A percentile compares a stretch with the other conserved stretches of the same genome.
phyloP scores from a whole-genome alignment of 768 basidiomycete genomes.

The Neoboletus subvelutipes region DNA sequence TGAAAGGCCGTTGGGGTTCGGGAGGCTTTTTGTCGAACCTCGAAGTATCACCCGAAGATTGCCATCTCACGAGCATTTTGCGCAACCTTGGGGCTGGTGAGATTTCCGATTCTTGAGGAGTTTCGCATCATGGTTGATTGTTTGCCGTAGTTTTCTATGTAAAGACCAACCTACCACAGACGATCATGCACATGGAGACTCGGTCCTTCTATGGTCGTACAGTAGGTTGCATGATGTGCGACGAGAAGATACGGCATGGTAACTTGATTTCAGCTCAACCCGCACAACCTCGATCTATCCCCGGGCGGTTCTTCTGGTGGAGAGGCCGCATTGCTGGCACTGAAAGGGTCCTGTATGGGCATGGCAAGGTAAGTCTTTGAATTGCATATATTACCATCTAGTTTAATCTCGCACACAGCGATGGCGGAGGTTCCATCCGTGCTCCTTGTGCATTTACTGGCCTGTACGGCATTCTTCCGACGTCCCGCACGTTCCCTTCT shows the following conservation, averaged over 20 bases:
- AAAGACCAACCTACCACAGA: slow-evolving; percentile 45
- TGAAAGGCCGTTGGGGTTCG: slow-evolving; percentile 41
- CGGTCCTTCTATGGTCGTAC: slow-evolving; percentile 36
- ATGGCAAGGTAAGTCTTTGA: slow-evolving; percentile 38
- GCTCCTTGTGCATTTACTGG: slow-evolving; percentile 38
- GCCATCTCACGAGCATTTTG: slow-evolving; percentile 36
- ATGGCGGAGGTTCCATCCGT: slow-evolving; percentile 40
- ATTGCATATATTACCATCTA: neutral
- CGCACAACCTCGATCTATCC: slow-evolving; percentile 42
- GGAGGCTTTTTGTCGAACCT: slow-evolving; percentile 34
- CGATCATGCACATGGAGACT: slow-evolving; percentile 40
- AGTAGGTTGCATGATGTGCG: slow-evolving; percentile 3
- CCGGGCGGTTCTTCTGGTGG: slow-evolving; percentile 54
- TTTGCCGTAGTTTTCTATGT: slow-evolving; percentile 39
- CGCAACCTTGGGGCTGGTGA: slow-evolving; percentile 42
- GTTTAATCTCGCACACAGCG: slow-evolving; percentile 15
- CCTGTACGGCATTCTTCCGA: slow-evolving; percentile 44
- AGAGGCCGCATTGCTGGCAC: slow-evolving; percentile 46
- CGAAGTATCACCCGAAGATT: slow-evolving; percentile 28
- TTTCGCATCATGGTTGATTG: slow-evolving; percentile 5
- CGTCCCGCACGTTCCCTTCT: slow-evolving; percentile 32
- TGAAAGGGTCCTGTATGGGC: slow-evolving; percentile 46
- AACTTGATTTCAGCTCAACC: slow-evolving; percentile 37
- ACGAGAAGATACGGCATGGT: neutral
- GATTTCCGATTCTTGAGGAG: neutral